Conservation (phyloP, 805 yeast species). For the Ogataea kodamae region DNA sequence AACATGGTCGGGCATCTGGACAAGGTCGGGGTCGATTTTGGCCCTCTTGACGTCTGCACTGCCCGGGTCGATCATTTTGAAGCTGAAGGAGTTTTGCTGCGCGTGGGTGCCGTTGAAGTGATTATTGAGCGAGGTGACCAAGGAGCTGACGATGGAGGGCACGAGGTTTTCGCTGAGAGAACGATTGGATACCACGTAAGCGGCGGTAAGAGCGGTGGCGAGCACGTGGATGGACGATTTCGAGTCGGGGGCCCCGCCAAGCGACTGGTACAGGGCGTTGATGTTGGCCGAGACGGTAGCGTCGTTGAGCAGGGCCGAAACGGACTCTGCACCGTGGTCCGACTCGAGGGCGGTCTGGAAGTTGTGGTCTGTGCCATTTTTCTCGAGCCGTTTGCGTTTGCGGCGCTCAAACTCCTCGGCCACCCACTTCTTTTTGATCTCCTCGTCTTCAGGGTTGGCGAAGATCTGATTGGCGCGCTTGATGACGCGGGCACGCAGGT, state of each 20-base stretch:
- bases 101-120: slow-evolving; percentile 8
- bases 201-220: slow-evolving; percentile 38
- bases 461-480: slow-evolving; percentile 66
- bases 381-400: slow-evolving; percentile 53
- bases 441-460: slow-evolving; percentile 56
- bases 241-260: slow-evolving; percentile 27
- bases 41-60: slow-evolving; percentile 10
- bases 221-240: slow-evolving; percentile 28
- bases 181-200: slow-evolving; percentile 31
- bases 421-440: slow-evolving; percentile 62
- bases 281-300: slow-evolving; percentile 7
- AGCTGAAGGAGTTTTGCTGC: slow-evolving; percentile 17
- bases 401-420: slow-evolving; percentile 67
- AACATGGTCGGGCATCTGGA: slow-evolving; percentile 10
- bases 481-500: slow-evolving; percentile 71
- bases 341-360: neutral
- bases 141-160: slow-evolving; percentile 19
- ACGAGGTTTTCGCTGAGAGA: slow-evolving; percentile 18
- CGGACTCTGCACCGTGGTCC: slow-evolving; percentile 7
- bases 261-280: slow-evolving; percentile 24
- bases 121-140: slow-evolving; percentile 18
- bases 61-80: slow-evolving; percentile 5
- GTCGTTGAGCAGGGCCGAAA: slow-evolving; percentile 16
- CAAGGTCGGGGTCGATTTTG: slow-evolving; percentile 7
- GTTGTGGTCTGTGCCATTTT: slow-evolving; percentile 23